A percentile compares a stretch with the other conserved stretches of the same genome.
phyloP scores from a whole-genome alignment of 176 grass and related monocot species.

The Musa schizocarpa region DNA sequence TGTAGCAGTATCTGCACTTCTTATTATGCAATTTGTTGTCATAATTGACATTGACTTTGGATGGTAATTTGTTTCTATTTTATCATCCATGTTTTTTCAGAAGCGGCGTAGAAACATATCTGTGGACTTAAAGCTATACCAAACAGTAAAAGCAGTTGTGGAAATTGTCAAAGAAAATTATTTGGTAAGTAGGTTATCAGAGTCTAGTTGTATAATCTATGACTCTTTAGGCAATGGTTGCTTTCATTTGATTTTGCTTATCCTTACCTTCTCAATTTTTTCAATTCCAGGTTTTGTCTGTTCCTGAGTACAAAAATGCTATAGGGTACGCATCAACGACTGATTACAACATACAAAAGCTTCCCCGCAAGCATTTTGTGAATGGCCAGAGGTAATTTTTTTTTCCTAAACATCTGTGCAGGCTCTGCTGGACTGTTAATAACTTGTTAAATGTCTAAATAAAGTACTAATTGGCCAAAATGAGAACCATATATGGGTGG shows the following conservation, averaged over 20 bases:
- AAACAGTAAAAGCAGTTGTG: slow-evolving; percentile 77
- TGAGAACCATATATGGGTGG: no score
- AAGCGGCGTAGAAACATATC: slow-evolving; percentile 50
- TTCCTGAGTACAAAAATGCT: slow-evolving; percentile 72
- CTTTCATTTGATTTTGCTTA: slow-evolving; percentile 15
- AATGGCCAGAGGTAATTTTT: slow-evolving; percentile 58
- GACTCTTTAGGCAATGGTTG: slow-evolving; percentile 2
- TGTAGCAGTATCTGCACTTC: background rate
- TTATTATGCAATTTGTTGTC: background rate
- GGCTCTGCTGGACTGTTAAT: no score
- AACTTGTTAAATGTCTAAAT: no score
- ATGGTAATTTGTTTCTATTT: slow-evolving; percentile 16
- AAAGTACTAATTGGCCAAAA: no score
- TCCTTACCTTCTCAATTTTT: slow-evolving; percentile 13
- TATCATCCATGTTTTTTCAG: slow-evolving; percentile 30
- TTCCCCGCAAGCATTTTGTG: slow-evolving; percentile 40
- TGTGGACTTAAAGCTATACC: slow-evolving; percentile 58
- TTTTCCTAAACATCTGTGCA: background rate
- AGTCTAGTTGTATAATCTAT: background rate
- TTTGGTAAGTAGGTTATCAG: slow-evolving; percentile 38
- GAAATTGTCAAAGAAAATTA: slow-evolving; percentile 83
- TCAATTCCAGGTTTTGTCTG: slow-evolving; percentile 54
- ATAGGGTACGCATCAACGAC: slow-evolving; percentile 65
- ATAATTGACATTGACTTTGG: background rate
- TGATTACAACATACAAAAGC: slow-evolving; percentile 85